These are phyloP conservation scores for Tuber microsphaerosporum DNA, from an alignment of 495 filamentous ascomycete genomes.

Conservation along the genomic window DNA sequence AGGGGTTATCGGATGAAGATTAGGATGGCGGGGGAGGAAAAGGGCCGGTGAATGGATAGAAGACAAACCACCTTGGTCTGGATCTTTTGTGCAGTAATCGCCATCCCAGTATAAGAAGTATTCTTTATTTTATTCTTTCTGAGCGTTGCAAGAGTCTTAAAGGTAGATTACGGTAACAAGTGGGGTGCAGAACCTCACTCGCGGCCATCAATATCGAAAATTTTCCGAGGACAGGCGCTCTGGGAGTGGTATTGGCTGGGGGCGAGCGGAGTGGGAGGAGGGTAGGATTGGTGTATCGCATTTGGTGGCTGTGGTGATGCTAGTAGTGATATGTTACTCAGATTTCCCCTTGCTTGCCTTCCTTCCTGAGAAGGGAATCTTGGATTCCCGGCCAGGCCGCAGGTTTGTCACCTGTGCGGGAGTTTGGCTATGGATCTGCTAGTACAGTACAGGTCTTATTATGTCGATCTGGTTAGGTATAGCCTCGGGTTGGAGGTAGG, in stretches of 20 bases:
- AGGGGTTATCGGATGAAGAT: too few species aligned
- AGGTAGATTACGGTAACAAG: not conserved
- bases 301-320: not conserved
- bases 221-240: not conserved
- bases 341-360: not conserved
- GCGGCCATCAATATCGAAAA: rapidly evolving
- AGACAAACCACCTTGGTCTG: too few species aligned
- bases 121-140: too few species aligned
- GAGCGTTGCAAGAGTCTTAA: not conserved
- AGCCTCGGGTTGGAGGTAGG: too few species aligned
- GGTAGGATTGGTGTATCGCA: not conserved
- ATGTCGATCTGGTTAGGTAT: too few species aligned
- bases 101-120: too few species aligned
- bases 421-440: not conserved
- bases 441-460: not conserved
- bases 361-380: not conserved
- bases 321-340: not conserved
- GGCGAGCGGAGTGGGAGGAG: not conserved
- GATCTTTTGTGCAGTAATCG: too few species aligned
- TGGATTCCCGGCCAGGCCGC: not conserved
- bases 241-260: not conserved
- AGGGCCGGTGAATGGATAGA: too few species aligned
- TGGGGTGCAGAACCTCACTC: not conserved
- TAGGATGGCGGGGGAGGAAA: too few species aligned
- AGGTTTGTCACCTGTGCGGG: not conserved